Evolutionary conservation across 495 filamentous ascomycete genomes (phyloP), one percentile per base, ranked within the genome.

Genomic region (Talaromyces stipitatus): DNA sequence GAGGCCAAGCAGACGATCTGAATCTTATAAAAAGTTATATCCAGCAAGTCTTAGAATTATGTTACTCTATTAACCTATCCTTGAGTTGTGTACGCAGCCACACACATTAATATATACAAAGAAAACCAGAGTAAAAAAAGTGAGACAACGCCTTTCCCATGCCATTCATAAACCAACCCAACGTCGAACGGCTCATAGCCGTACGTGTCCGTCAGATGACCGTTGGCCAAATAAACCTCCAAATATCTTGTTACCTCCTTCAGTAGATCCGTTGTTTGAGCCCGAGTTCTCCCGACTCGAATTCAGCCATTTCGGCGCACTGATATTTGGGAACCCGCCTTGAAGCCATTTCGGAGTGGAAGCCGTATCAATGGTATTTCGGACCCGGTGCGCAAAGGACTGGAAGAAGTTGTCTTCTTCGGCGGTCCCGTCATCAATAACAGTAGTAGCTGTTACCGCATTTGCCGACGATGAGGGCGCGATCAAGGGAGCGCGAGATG

Each of bases 311-410:
- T 86, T 89, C 2, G 90, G 92, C 64, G 84, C 78, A 66, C 87
- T 87, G 63, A 89, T 80, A 12, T 77, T 78, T 22, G 82, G 72
- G 14, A 81, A 72, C 53, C 87, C 79, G 20, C 83, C 82, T 59
- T 85, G 80, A 51, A 95, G 63, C 90, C 91, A 95, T 51, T 85
- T 81, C 2, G 92, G 91, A 29, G 85, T 81, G 43, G 92, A 88
- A 16, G 90, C 72, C 5, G 85, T 88, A 53, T 98, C 94, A 52
- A 97, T 82, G 2, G 94, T 96, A 66, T 98, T 98, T 64, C 80
- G 84, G 53, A 98, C 84, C 33, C 94, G 78, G 65, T 95, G 90
- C 0, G 86, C 84, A 55, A 97, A 86, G 18, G 83, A 86, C 56
- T 86, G 81, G 62, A 96, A 91, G 67, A 95, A 90, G 43, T 82